phyloP scores from a whole-genome alignment of 805 yeast species.

The Tetrapisispora nanseiensis region DNA sequence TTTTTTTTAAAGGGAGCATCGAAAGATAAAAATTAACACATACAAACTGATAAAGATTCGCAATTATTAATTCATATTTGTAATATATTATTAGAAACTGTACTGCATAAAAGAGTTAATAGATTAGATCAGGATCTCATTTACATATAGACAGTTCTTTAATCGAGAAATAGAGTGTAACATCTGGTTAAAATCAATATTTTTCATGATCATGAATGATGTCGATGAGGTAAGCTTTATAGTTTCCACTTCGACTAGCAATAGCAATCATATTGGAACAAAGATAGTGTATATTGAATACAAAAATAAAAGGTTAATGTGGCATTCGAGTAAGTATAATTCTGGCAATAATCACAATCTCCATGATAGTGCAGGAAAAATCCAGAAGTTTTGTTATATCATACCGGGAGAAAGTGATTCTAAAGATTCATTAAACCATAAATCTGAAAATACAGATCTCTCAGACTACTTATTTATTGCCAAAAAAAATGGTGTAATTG shows the following conservation, averaged over 20 bases:
- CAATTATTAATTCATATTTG: too few species aligned
- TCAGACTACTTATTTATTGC: slow-evolving; percentile 25
- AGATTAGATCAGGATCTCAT: too few species aligned
- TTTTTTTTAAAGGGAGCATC: too few species aligned
- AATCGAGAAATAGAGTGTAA: neutral
- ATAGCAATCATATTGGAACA: neutral
- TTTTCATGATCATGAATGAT: neutral
- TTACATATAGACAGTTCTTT: too few species aligned
- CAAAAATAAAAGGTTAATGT: neutral
- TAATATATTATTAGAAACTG: too few species aligned
- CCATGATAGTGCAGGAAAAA: neutral
- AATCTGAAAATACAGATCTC: neutral
- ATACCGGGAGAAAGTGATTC: slow-evolving; percentile 8
- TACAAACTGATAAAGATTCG: too few species aligned
- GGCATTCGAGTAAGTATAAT: neutral
- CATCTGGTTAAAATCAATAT: neutral
- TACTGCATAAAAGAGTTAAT: too few species aligned
- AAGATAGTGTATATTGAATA: neutral
- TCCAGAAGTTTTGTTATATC: slow-evolving; percentile 22
- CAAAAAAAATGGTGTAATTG: slow-evolving; percentile 23
- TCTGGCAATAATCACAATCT: slow-evolving; percentile 1
- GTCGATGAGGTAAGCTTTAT: neutral
- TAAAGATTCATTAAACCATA: slow-evolving; percentile 8
- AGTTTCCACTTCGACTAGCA: neutral
- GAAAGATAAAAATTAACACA: too few species aligned